Base-by-base conservation (phyloP, 495 filamentous ascomycete genomes). In the Talaromyces liani region DNA sequence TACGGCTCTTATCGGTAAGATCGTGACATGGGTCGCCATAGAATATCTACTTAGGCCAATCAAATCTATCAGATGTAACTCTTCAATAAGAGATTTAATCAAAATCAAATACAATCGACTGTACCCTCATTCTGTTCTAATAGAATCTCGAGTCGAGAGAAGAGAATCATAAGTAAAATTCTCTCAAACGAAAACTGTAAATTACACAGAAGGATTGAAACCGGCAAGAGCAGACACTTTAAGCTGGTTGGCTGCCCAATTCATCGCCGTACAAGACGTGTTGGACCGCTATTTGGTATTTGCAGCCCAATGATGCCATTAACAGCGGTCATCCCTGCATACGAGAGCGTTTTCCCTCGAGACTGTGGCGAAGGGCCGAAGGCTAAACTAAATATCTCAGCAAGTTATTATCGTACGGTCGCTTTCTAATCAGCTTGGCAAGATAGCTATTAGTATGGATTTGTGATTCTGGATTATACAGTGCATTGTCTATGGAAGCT, bases 321-420 rank as follows among this genome's bases (percentile, higher is more conserved):
- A 61, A 54, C 60, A 51, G 60, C 60, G 60, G 45, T 54, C 60
- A 62, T 62, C 60, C 60, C 60, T 62, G 60, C 58, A 60, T n/a
- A 4, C 27, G 56, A 58, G 31, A 36, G n/a, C 20, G 51, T 14
- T 24, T 27, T 25, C 10, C 20, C 51, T 55, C 51, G 51, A 25
- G 24, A 14, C 33, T 14, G 20, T 55, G 51, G 51, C 51, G 51
- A 55, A 4, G 51, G 20, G 51, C 22, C 51, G 51, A 55, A 4
- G 51, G 20, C 20, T 27, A 29, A 7, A n/a, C 20, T 10, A 55
- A 29, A 14, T 14, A 53, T 9, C 22, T 8, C 18, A 53, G 6
- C 49, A 12, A 6, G 33, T 36, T 36, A 36, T 36, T 36, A 36
- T 36, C 10, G 2, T 16, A 5, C 36, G 12, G 36, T 41, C 4